These are phyloP conservation scores for Colletotrichum sp. DNA, from an alignment of 2,329 filamentous ascomycete species.

Conservation along the genomic window DNA sequence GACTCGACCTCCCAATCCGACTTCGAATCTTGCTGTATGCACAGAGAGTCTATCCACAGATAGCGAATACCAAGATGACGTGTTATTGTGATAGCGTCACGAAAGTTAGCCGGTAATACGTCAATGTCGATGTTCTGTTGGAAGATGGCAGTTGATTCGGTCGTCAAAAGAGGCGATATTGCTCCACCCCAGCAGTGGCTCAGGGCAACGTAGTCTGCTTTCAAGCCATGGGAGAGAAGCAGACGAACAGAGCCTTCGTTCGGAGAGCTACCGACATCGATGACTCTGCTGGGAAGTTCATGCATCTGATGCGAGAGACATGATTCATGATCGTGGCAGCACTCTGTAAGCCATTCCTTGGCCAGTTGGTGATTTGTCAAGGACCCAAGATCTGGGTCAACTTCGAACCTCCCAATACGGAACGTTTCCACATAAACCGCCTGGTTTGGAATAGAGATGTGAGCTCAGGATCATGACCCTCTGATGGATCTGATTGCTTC, in stretches of 20 bases:
- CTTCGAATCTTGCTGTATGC: slow-evolving; percentile 24
- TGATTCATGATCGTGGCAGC: not conserved
- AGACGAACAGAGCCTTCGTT: not conserved
- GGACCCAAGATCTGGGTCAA: not conserved
- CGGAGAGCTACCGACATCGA: not conserved
- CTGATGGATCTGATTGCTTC: not conserved
- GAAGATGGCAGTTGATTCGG: not conserved
- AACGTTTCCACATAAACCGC: not conserved
- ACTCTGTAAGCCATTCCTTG: not conserved
- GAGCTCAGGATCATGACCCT: not conserved
- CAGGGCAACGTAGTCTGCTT: slow-evolving; percentile 18
- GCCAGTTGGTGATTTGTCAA: not conserved
- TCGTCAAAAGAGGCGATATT: not conserved
- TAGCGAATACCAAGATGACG: slow-evolving; percentile 15
- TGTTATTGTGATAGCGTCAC: slow-evolving; percentile 12
- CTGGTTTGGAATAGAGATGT: not conserved
- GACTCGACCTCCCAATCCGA: slow-evolving; percentile 21
- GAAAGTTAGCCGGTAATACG: not conserved
- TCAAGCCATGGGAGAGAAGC: not conserved
- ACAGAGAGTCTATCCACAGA: slow-evolving; percentile 25
- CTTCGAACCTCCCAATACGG: not conserved
- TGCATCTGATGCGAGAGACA: not conserved
- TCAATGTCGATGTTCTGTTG: not conserved
- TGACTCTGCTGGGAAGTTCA: not conserved
- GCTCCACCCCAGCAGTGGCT: slow-evolving; percentile 24